phyloP scores from a whole-genome alignment of 2,329 filamentous ascomycete species.

The Hawksworthiomyces lignivorus region DNA sequence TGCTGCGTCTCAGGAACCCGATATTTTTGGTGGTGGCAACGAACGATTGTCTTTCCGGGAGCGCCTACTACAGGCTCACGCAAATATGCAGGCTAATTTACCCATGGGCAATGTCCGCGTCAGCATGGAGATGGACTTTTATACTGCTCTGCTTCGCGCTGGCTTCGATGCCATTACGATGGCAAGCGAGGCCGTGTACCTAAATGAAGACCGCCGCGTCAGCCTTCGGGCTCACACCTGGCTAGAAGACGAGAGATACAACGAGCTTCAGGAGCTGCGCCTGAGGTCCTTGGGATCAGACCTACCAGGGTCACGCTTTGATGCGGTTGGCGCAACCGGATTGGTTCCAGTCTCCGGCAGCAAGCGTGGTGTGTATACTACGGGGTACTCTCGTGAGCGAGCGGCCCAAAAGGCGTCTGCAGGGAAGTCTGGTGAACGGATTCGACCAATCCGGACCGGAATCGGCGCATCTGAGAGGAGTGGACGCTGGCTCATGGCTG shows the following conservation, averaged over 20 bases:
- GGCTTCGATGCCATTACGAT: constrained; percentile 87
- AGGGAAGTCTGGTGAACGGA: constrained; percentile 34
- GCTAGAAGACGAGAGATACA: constrained; percentile 80
- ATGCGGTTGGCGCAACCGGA: constrained; percentile 46
- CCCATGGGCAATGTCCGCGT: constrained; percentile 75
- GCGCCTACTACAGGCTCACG: constrained; percentile 63
- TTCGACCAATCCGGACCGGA: constrained; percentile 46
- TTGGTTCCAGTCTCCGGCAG: constrained; percentile 46
- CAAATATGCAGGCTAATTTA: constrained; percentile 86
- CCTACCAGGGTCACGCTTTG: constrained; percentile 39
- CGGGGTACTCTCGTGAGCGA: constrained; percentile 62
- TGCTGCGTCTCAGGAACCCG: constrained; percentile 37
- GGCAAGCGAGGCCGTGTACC: constrained; percentile 89
- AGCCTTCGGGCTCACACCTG: constrained; percentile 72
- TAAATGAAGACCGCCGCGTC: constrained; percentile 77
- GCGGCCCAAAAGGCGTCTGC: constrained; percentile 52
- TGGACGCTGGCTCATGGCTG: constrained; percentile 67
- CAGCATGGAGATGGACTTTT: constrained; percentile 88
- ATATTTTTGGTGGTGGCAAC: constrained; percentile 3
- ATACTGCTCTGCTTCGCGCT: constrained; percentile 77
- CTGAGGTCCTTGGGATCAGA: constrained; percentile 43
- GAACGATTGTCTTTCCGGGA: constrained; percentile 39
- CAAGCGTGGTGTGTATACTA: constrained; percentile 30
- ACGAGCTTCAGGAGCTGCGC: constrained; percentile 61
- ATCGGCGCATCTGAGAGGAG: constrained; percentile 74